phyloP scores from a whole-genome alignment of 139 green algal genomes.

The Chlamydomonas schloesseri region DNA sequence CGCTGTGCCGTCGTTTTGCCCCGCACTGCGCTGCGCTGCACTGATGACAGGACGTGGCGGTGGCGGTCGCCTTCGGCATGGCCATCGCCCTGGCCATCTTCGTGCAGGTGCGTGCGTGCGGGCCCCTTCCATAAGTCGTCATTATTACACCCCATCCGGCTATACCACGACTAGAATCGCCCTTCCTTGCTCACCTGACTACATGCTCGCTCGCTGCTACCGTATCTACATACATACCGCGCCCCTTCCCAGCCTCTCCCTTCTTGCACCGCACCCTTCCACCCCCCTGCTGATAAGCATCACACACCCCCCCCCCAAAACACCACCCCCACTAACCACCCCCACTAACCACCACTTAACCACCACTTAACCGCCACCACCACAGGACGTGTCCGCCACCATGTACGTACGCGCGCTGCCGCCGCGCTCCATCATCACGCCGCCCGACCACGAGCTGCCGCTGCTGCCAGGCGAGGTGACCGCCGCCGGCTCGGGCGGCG shows the following conservation, averaged over 20 bases:
- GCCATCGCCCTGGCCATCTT: slow-evolving; percentile 44
- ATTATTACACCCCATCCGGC: too few species aligned
- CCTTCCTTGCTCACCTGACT: too few species aligned
- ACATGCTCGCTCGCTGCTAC: too few species aligned
- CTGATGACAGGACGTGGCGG: slow-evolving; percentile 53
- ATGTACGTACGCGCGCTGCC: slow-evolving; percentile 42
- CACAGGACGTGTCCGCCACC: slow-evolving; percentile 30
- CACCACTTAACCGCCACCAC: background rate
- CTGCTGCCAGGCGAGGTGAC: background rate
- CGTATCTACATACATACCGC: too few species aligned
- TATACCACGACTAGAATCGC: too few species aligned
- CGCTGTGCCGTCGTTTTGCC: too few species aligned
- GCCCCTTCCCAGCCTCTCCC: too few species aligned
- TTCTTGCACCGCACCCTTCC: background rate
- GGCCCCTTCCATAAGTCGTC: too few species aligned
- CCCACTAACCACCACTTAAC: background rate
- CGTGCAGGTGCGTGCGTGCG: slow-evolving; percentile 34
- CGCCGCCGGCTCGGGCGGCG: background rate
- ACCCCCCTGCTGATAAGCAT: too few species aligned
- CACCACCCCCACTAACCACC: background rate
- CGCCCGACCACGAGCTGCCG: background rate
- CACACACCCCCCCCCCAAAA: background rate
- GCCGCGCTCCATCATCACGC: background rate
- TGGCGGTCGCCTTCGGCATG: slow-evolving; percentile 53
- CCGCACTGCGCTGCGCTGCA: too few species aligned